Evolutionary conservation across 352 stramenopile species (phyloP), one percentile per base, ranked within the genome.

Genomic region (Pythium brassicae): DNA sequence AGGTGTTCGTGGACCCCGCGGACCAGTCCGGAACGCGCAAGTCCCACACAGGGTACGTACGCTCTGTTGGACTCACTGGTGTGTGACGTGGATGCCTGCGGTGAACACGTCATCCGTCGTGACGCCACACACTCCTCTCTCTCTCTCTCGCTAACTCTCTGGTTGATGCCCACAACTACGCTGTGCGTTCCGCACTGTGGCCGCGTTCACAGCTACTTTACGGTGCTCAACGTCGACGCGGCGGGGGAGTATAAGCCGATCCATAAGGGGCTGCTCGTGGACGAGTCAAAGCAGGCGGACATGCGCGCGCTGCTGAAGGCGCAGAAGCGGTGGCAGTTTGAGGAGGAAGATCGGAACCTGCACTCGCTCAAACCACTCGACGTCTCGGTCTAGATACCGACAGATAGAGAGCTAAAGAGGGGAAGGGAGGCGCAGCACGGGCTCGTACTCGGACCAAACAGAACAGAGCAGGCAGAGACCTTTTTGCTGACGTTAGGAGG

Each of bases 301-400:
- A 84, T 88, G 76, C 71, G 68, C 15, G 74, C 62, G 25, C 45
- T 86, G 59, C 72, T 88, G 53, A 88, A 88, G 63, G 75, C 78
- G 19, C 78, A 86, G 52, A 72, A 84, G 53, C 78, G 75, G n/a
- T 84, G 72, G 76, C 50, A 73, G 26, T 86, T 88, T 53, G 74
- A 88, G 50, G 65, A 84, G 50, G 71, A 86, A 57, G 76, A 86
- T 45, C 68, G 71, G 57, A 69, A 83, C 55, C 44, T 89, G 53
- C 54, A 81, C 48, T 72, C 62, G 8, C 61, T 89, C 12, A 64
- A 78, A 55, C 78, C 78, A 35, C 69, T 89, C 46, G 60, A 63
- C n/a, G 51, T 77, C 26, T 74, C 35, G 35, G 3, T 40, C 12
- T n/a, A 40, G 35, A 1, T n/a, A n/a, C n/a, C n/a, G n/a, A n/a